Conservation (phyloP, 495 filamentous ascomycete genomes). For the Rostrohypoxylon terebratum region DNA sequence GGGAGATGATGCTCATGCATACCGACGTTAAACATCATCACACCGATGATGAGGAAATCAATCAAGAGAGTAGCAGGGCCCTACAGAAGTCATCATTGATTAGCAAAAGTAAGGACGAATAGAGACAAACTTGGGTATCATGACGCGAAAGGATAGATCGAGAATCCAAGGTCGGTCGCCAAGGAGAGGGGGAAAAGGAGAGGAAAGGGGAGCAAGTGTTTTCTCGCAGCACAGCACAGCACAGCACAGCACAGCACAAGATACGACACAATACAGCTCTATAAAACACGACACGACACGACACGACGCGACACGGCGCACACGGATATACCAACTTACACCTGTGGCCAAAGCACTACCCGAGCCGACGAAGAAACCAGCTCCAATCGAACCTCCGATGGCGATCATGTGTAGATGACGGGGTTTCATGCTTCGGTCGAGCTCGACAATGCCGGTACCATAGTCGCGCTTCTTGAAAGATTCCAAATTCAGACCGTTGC, state of each 20-base stretch:
- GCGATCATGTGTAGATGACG: constrained; percentile 82
- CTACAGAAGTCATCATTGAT: constrained; percentile 37
- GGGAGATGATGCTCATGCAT: constrained; percentile 18
- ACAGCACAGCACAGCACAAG: too few species aligned
- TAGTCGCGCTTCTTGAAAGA: constrained; percentile 62
- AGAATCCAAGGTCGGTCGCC: background rate
- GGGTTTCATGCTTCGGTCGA: constrained; percentile 71
- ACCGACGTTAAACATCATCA: constrained; percentile 67
- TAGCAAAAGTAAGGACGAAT: background rate
- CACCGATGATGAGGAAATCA: constrained; percentile 66
- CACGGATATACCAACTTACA: constrained; percentile 41
- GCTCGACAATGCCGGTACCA: constrained; percentile 53
- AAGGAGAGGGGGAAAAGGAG: background rate
- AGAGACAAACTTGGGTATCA: background rate
- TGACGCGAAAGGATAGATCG: too few species aligned
- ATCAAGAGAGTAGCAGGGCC: constrained; percentile 64
- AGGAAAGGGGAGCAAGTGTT: background rate
- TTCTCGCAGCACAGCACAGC: too few species aligned
- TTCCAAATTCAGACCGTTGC: constrained; percentile 62
- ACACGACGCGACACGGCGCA: too few species aligned
- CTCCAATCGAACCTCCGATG: constrained; percentile 78
- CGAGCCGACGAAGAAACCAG: constrained; percentile 69
- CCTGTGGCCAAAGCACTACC: constrained; percentile 59
- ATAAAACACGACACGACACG: too few species aligned
- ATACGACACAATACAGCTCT: too few species aligned